These are phyloP conservation scores for Camellia granthamiana DNA, from an alignment of 148 eudicot genomes.

Conservation along the genomic window DNA sequence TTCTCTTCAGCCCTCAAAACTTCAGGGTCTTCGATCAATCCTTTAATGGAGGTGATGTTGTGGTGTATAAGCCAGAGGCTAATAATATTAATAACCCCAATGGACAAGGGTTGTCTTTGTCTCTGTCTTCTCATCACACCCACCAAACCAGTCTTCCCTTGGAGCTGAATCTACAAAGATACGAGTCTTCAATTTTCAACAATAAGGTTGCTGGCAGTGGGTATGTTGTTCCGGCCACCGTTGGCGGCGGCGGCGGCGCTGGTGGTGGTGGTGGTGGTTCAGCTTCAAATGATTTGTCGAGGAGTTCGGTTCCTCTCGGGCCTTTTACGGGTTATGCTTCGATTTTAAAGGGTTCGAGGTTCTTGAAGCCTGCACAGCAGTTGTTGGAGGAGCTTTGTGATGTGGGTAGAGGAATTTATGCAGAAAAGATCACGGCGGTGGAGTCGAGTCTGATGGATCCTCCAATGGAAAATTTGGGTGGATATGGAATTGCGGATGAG, in stretches of 20 bases:
- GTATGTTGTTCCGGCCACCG: constrained; percentile 3
- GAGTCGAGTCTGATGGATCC: constrained; percentile 29
- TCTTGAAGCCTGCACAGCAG: constrained; percentile 69
- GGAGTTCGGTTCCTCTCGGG: constrained; percentile 57
- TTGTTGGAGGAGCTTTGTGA: constrained; percentile 63
- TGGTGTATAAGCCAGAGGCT: constrained; percentile 21
- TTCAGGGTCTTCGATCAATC: constrained; percentile 17
- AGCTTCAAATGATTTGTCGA: constrained; percentile 24
- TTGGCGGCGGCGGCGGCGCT: neutral
- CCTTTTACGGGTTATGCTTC: constrained; percentile 85
- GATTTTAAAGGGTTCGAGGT: constrained; percentile 71
- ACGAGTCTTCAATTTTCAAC: constrained; percentile 15
- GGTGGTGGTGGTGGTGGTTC: constrained; percentile 7
- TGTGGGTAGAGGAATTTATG: constrained; percentile 29
- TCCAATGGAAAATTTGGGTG: constrained; percentile 15
- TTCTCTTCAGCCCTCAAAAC: constrained; percentile 17
- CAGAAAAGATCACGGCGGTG: constrained; percentile 5
- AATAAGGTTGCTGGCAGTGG: constrained; percentile 1
- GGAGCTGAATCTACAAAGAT: constrained; percentile 32
- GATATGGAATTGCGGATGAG: constrained; percentile 20
- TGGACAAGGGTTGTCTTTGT: constrained; percentile 41
- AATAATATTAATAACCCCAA: neutral
- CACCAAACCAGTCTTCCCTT: constrained; percentile 24
- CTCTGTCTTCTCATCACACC: constrained; percentile 38
- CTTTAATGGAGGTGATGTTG: constrained; percentile 13